These are phyloP conservation scores for Penicillium macrosclerotiorum DNA, from an alignment of 495 filamentous ascomycete genomes.

Conservation along the genomic window DNA sequence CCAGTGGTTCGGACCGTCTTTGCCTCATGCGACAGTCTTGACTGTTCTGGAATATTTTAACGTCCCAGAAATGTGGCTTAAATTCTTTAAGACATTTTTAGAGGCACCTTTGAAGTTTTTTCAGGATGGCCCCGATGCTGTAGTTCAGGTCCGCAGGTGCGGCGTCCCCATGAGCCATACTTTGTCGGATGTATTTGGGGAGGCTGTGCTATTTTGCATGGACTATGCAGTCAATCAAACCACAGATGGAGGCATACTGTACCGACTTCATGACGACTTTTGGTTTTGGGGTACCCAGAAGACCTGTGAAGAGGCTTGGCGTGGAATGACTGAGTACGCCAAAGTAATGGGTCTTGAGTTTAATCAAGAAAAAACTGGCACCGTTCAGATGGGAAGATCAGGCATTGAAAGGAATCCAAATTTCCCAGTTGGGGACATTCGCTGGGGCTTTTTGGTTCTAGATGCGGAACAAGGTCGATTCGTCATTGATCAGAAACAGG, in stretches of 20 bases:
- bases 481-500: constrained; percentile 59
- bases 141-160: constrained; percentile 45
- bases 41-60: constrained; percentile 59
- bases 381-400: constrained; percentile 37
- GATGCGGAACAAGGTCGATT: constrained; percentile 54
- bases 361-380: constrained; percentile 59
- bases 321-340: constrained; percentile 52
- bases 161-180: constrained; percentile 61
- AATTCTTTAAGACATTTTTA: constrained; percentile 61
- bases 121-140: constrained; percentile 46
- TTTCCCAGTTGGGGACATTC: constrained; percentile 56
- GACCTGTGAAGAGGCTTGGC: constrained; percentile 57
- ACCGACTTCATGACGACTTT: constrained; percentile 66
- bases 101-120: constrained; percentile 58
- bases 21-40: constrained; percentile 59
- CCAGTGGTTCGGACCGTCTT: constrained; percentile 58
- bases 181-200: constrained; percentile 58
- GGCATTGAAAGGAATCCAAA: not conserved
- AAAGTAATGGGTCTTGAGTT: constrained; percentile 55
- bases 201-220: constrained; percentile 62
- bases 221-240: constrained; percentile 64
- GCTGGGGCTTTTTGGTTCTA: constrained; percentile 65
- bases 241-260: constrained; percentile 51
- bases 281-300: constrained; percentile 64
- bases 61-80: constrained; percentile 55